Conservation (phyloP, 768 basidiomycete species). For the Xerocomellus intermedius region DNA sequence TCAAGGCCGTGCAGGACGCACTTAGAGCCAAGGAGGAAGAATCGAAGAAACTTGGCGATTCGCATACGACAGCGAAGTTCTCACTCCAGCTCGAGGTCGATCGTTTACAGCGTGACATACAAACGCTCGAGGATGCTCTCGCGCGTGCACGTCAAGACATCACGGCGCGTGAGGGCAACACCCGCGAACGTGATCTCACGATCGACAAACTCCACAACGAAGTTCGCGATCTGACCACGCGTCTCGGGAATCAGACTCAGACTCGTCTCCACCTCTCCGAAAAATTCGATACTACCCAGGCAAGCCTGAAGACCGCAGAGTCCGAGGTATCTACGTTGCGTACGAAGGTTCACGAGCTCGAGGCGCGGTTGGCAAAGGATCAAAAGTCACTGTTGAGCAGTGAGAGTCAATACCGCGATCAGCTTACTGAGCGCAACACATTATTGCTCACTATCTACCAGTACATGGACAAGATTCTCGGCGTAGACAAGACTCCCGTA, state of each 20-base stretch:
- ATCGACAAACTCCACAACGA: conserved; percentile 77
- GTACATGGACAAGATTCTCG: conserved; percentile 91
- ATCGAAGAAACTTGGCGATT: conserved; percentile 78
- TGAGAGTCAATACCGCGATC: conserved; percentile 85
- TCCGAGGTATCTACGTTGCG: conserved; percentile 60
- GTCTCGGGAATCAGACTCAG: conserved; percentile 84
- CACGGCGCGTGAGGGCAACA: conserved; percentile 59
- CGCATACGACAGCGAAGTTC: conserved; percentile 78
- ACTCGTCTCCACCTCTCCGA: conserved; percentile 82
- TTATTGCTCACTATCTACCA: conserved; percentile 90
- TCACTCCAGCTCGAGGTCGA: conserved; percentile 90
- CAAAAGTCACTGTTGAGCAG: conserved; percentile 67
- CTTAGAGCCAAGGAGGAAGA: conserved; percentile 74
- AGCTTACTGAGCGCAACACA: conserved; percentile 90
- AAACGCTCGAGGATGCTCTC: conserved; percentile 77
- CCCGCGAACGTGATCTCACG: conserved; percentile 66
- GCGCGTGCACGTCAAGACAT: conserved; percentile 67
- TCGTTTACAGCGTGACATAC: conserved; percentile 78
- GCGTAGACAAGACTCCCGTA: conserved; percentile 83
- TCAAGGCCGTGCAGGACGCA: conserved; percentile 68
- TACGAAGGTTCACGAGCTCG: conserved; percentile 67
- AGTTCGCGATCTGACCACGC: conserved; percentile 74
- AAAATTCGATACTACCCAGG: conserved; percentile 76
- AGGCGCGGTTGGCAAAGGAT: conserved; percentile 78
- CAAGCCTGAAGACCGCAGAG: conserved; percentile 63